These are phyloP conservation scores for Penicillium sp. DNA, from an alignment of 2,329 filamentous ascomycete genomes.

Conservation along the genomic window DNA sequence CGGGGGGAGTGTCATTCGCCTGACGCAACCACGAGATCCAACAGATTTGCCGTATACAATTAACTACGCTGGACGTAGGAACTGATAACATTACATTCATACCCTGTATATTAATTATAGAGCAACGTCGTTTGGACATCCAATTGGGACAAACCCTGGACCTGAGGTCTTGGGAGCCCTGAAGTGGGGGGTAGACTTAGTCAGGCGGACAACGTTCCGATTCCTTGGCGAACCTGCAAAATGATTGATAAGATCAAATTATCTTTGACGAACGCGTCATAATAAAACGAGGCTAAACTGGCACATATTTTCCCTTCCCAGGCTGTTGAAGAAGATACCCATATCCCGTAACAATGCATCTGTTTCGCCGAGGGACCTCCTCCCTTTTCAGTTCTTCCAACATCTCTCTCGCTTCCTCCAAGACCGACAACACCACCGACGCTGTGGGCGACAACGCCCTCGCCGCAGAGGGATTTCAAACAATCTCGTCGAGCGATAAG, in stretches of 20 bases:
- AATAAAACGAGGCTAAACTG: background rate
- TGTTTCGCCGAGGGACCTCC: constrained; percentile 34
- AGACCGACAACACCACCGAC: constrained; percentile 22
- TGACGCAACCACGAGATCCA: constrained; percentile 29
- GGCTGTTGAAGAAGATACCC: background rate
- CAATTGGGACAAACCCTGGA: constrained; percentile 4
- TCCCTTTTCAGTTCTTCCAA: constrained; percentile 34
- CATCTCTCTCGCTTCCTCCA: constrained; percentile 23
- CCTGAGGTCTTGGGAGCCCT: background rate
- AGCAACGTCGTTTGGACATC: constrained; percentile 11
- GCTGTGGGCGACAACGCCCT: constrained; percentile 21
- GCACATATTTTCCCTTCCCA: background rate
- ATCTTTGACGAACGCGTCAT: constrained; percentile 8
- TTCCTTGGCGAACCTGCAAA: constrained; percentile 22
- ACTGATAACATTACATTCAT: constrained; percentile 1
- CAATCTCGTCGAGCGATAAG: constrained; percentile 46
- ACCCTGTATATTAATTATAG: constrained; percentile 16
- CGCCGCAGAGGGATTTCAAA: constrained; percentile 45
- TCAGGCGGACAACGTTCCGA: constrained; percentile 21
- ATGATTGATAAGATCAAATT: constrained; percentile 36
- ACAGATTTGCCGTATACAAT: constrained; percentile 38
- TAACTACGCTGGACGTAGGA: constrained; percentile 20
- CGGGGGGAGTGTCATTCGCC: constrained; percentile 42
- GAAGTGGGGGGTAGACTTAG: constrained; percentile 22
- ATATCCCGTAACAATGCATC: constrained; percentile 29